These are phyloP conservation scores for Cercospora sojina DNA, from an alignment of 2,329 filamentous ascomycete genomes.

Conservation along the genomic window DNA sequence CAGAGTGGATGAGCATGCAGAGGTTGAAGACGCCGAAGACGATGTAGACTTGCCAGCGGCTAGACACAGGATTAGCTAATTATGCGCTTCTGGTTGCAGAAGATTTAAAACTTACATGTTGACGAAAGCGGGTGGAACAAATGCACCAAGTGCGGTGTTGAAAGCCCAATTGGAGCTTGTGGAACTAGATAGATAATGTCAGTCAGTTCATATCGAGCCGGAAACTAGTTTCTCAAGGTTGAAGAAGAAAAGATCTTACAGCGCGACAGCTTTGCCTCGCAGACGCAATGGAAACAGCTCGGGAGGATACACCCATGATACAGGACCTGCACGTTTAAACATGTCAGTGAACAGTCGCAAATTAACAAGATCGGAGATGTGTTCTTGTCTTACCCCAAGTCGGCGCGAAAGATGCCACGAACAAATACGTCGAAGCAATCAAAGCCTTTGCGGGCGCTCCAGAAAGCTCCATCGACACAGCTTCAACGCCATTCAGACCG, in stretches of 20 bases:
- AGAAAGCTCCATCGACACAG: constrained; percentile 41
- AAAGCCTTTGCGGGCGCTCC: constrained; percentile 42
- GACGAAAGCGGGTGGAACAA: constrained; percentile 58
- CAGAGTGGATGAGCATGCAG: constrained; percentile 60
- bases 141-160: constrained; percentile 58
- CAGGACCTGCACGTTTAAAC: constrained; percentile 38
- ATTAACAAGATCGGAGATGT: no score
- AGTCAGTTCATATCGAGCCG: no score
- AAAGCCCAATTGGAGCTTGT: constrained; percentile 59
- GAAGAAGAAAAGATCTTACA: no score
- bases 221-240: no score
- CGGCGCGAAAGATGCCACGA: constrained; percentile 64
- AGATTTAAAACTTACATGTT: constrained; percentile 48
- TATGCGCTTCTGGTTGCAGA: background rate
- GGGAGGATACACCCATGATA: constrained; percentile 66
- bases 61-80: background rate
- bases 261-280: constrained; percentile 59
- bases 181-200: no score
- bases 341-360: no score
- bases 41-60: constrained; percentile 58
- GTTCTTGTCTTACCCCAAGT: constrained; percentile 52
- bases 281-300: constrained; percentile 64
- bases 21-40: constrained; percentile 71
- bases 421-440: constrained; percentile 70
- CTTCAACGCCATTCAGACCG: constrained; percentile 42